Evolutionary conservation across 192 early-diverging fungal genomes (phyloP).

Genomic region (Coemansia sp.): DNA sequence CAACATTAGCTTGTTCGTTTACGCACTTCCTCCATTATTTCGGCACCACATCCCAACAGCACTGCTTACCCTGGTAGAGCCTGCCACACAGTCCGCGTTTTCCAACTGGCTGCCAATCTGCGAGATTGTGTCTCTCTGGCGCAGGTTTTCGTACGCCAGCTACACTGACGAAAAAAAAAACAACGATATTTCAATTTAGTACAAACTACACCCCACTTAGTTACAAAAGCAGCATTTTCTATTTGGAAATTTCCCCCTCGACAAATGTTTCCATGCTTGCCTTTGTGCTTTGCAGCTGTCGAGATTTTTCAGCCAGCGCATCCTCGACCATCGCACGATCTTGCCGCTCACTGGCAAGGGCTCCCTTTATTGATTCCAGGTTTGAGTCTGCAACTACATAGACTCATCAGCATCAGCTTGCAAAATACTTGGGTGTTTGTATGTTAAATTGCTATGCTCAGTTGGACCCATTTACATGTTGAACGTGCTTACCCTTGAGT

Average conservation of each 20-base stretch:
- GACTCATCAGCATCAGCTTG: background rate
- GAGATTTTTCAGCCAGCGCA: conserved; percentile 50
- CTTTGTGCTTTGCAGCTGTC: conserved; percentile 58
- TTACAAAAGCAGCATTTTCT: too few relatives aligned
- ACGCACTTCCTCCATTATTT: too few relatives aligned
- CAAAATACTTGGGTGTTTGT: background rate
- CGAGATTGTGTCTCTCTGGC: conserved; percentile 16
- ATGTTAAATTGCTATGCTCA: background rate
- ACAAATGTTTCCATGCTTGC: conserved; percentile 11
- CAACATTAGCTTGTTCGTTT: background rate
- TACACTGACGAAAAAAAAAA: background rate
- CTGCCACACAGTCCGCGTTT: background rate
- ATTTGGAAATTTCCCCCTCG: too few relatives aligned
- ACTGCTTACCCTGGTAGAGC: background rate
- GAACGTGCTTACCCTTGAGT: conserved; percentile 22
- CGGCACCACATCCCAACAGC: too few relatives aligned
- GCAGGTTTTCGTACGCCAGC: conserved; percentile 42
- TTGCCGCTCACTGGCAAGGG: conserved; percentile 27
- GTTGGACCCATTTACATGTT: background rate
- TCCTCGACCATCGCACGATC: conserved; percentile 22
- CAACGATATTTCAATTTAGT: background rate
- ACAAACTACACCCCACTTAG: background rate
- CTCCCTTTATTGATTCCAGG: conserved; percentile 14
- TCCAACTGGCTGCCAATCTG: background rate
- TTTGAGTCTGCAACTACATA: conserved; percentile 28